Base-by-base conservation (phyloP, 768 basidiomycete species). In the Amanita muscaria region DNA sequence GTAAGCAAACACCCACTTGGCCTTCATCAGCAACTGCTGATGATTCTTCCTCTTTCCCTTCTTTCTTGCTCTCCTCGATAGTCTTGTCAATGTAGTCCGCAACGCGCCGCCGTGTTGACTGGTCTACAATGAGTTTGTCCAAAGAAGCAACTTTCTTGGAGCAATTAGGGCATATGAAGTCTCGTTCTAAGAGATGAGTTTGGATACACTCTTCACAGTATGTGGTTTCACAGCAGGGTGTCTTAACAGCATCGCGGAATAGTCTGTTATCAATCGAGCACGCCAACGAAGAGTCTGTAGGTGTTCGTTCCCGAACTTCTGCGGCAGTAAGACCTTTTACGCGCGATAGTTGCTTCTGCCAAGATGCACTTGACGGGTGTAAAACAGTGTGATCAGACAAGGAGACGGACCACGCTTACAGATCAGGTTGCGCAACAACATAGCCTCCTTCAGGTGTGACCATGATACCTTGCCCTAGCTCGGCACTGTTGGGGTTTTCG, bases 131-230 rank as follows among this genome's bases (percentile, higher is more conserved):
- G 39, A 98, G 72, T 63, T 88, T 88, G 69, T 96, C 92, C 55
- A 98, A 67, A 27, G 87, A 91, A 3, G 83, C 74, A 49, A 98
- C 79, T 66, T 86, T 91, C 64, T 83, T 83, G 51, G 79, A 74
- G 63, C 96, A 98, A 53, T 81, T 80, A 6, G 90, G 93, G 64
- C 94, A 98, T 46, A 84, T 68, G 63, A 98, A 98, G 68, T 96
- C 92, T 64, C 88, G 80, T 62, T 98, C 94, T 51, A 94, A 76
- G 40, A 99, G 72, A 64, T 93, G 76, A 33, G 88, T 91, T 62
- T 93, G 88, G 51, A 99, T 88, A 66, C 94, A 97, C 62, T 98
- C 94, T 65, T 98, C 93, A 72, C 94, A 97, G 64, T 88, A 99
- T 10, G 76, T 57, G 32, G 83, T 88, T 53, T 77, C 79, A 69